These are phyloP conservation scores for Leptographium flavum DNA, from an alignment of 2,329 filamentous ascomycete genomes.

Conservation along the genomic window DNA sequence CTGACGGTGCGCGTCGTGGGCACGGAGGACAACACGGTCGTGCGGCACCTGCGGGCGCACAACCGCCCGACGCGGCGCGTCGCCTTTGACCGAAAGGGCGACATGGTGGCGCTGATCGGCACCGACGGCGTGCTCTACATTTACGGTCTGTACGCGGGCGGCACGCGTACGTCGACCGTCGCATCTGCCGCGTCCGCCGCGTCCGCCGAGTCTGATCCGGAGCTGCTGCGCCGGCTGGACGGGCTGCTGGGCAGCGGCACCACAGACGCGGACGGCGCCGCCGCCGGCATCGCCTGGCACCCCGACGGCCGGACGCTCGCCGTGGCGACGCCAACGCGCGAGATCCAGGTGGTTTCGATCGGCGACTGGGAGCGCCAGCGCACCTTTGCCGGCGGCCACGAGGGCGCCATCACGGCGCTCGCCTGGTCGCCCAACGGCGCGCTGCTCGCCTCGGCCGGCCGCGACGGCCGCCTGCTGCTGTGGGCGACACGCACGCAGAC, in stretches of 20 bases:
- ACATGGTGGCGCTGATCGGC: conserved; percentile 65
- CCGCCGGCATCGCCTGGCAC: conserved; percentile 65
- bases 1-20: conserved; percentile 81
- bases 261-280: conserved; percentile 60
- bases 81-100: conserved; percentile 69
- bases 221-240: conserved; percentile 71
- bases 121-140: conserved; percentile 83
- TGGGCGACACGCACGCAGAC: conserved; percentile 88
- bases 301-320: conserved; percentile 89
- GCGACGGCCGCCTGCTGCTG: conserved; percentile 56
- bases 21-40: conserved; percentile 59
- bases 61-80: conserved; percentile 81
- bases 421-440: conserved; percentile 94
- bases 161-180: too few species aligned
- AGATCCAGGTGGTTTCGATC: conserved; percentile 77
- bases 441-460: conserved; percentile 57
- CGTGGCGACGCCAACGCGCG: conserved; percentile 64
- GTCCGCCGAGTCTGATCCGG: conserved; percentile 31
- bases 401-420: conserved; percentile 70
- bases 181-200: too few species aligned
- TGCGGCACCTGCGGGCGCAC: conserved; percentile 73
- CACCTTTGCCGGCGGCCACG: conserved; percentile 64
- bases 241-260: conserved; percentile 72
- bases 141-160: conserved; percentile 66
- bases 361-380: conserved; percentile 82